Base-by-base conservation (phyloP, 176 grass and related monocot genomes). In the Thinopyrum elongatum region DNA sequence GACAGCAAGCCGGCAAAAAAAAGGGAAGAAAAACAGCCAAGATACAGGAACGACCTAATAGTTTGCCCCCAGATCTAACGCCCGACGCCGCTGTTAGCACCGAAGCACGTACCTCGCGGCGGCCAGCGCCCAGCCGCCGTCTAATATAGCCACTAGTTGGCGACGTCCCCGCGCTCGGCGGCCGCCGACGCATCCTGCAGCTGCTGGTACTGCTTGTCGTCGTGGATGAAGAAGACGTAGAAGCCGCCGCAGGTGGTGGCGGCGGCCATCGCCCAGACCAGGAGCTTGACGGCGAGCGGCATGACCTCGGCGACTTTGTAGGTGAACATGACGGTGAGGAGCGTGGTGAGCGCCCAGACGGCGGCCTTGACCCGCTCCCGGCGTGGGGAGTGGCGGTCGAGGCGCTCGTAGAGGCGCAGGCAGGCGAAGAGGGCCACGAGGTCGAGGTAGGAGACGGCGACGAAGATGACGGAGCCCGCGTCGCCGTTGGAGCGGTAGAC, bases 151-250 rank as follows among this genome's bases (percentile, higher is more conserved):
- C 19, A 51, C 29, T 67, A 67, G 1, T 30, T 34, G 63, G 19
- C 6, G 63, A 8, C 64, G 3, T 79, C 64, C 8, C 34, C 44
- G 49, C 49, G 64, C 19, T 55, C 10, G 74, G 46, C 44, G 42
- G 46, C 83, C 6, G 65, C 65, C 30, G 74, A 47, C 9, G 29
- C 3, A 46, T 58, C 21, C 53, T 14, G 79, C 51, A 6, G 61
- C 16, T 14, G 63, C 83, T 75, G 70, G 70, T 8, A 73, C 38
- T 26, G 39, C 72, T 30, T 88, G 42, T 15, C 81, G 21, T n/a
- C 30, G 55, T 80, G 81, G 33, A 94, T 3, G 64, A 95, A 92
- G 60, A 95, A 90, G 2, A 69, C 47, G 16, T 88, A 95, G 73
- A 95, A 95, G 0, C 90, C 88, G 0, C 60, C 88, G 1, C 16